Conservation (phyloP, 495 filamentous ascomycete species). For the Cenococcum geophilum region DNA sequence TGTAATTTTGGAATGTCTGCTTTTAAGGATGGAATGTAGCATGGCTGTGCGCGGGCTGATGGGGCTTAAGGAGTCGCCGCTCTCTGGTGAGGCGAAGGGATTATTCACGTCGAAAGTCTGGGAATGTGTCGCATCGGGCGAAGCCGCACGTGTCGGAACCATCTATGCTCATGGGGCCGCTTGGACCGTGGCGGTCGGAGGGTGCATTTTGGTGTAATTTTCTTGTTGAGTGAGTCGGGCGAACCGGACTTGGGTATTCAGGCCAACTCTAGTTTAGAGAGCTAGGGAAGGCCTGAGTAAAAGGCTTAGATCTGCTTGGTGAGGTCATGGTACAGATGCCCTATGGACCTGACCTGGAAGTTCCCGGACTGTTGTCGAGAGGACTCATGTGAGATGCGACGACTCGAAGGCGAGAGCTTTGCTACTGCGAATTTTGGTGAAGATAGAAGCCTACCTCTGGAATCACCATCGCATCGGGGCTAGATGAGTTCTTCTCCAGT, state of each 20-base stretch:
- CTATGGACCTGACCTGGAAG: neutral
- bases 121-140: slow-evolving; percentile 6
- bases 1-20: slow-evolving; percentile 6
- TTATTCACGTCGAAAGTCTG: neutral
- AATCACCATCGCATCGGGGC: neutral
- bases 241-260: slow-evolving; percentile 16
- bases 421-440: neutral
- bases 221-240: slow-evolving; percentile 4
- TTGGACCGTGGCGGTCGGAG: neutral
- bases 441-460: neutral
- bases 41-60: slow-evolving; percentile 23
- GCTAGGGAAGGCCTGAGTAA: neutral
- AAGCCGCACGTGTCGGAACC: slow-evolving; percentile 1
- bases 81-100: neutral
- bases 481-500: slow-evolving; percentile 16
- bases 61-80: neutral
- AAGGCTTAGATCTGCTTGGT: neutral
- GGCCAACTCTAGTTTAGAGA: neutral
- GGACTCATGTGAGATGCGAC: slow-evolving; percentile 12
- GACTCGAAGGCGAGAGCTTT: neutral
- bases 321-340: slow-evolving; percentile 6
- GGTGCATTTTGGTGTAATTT: neutral
- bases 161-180: slow-evolving; percentile 19
- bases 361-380: slow-evolving; percentile 1
- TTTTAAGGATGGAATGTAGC: slow-evolving; percentile 23